Evolutionary conservation across 2,329 filamentous ascomycete genomes (phyloP).

Genomic region (Bipolaris victoriae): DNA sequence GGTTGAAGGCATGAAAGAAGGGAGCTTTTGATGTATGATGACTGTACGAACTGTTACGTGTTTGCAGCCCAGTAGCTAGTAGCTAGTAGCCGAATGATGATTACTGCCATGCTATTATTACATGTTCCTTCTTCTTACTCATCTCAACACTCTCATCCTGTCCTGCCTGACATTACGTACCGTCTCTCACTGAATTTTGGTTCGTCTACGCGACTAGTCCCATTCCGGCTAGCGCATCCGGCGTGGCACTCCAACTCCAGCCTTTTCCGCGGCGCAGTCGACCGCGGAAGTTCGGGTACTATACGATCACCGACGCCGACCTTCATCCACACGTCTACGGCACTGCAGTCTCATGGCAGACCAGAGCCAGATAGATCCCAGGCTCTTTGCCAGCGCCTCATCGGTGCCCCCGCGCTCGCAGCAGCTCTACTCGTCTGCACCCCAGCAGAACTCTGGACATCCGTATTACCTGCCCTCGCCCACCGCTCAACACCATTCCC

Average conservation of each 20-base stretch:
- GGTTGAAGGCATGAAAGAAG: slow-evolving; percentile 51
- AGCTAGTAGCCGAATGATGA: neutral
- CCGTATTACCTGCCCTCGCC: slow-evolving; percentile 45
- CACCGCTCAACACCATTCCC: slow-evolving; percentile 25
- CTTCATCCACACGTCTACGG: slow-evolving; percentile 7
- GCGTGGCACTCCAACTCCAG: slow-evolving; percentile 1
- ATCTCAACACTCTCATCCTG: neutral
- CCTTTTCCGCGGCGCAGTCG: slow-evolving; percentile 7
- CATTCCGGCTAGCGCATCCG: neutral
- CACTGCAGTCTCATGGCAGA: slow-evolving; percentile 32
- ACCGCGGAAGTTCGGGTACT: slow-evolving; percentile 16
- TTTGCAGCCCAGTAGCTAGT: neutral
- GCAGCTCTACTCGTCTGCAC: slow-evolving; percentile 34
- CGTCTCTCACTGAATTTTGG: neutral
- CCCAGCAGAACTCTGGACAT: slow-evolving; percentile 30
- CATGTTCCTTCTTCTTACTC: neutral
- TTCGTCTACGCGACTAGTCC: neutral
- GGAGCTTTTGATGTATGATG: neutral
- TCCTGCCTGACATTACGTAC: neutral
- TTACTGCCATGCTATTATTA: neutral
- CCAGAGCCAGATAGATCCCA: slow-evolving; percentile 37
- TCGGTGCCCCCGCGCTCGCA: slow-evolving; percentile 35
- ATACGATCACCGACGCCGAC: slow-evolving; percentile 32
- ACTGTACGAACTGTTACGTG: neutral
- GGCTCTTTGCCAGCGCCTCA: slow-evolving; percentile 32